These are phyloP conservation scores for Acanthamoeba triangularis DNA, from an alignment of 208 protist genomes.

Conservation along the genomic window DNA sequence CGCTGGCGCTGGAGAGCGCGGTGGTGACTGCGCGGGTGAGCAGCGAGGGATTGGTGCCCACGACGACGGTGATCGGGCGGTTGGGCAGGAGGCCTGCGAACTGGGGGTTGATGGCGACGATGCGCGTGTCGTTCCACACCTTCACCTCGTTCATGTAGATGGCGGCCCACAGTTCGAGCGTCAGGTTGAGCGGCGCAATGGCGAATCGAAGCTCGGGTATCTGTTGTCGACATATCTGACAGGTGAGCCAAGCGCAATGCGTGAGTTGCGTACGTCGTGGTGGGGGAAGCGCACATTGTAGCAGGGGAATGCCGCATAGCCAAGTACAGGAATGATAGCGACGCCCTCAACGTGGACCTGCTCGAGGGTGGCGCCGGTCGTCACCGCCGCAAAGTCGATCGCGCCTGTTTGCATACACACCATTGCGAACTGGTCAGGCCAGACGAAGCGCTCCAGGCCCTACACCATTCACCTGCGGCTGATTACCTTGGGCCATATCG, in stretches of 20 bases:
- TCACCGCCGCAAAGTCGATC: background rate
- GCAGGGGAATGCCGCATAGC: background rate
- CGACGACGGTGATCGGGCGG: background rate
- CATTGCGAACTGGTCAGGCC: too few relatives aligned
- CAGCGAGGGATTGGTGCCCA: background rate
- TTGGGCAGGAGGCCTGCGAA: background rate
- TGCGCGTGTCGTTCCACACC: conserved; percentile 1
- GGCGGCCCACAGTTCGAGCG: background rate
- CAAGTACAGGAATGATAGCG: background rate
- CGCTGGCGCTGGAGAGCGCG: background rate
- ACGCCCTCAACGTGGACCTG: background rate
- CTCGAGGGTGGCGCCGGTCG: background rate
- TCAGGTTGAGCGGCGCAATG: background rate
- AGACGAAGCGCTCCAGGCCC: too few relatives aligned
- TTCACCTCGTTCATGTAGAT: conserved; percentile 15
- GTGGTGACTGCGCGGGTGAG: background rate
- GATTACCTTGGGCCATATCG: background rate
- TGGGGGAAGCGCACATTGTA: background rate
- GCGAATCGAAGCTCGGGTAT: background rate
- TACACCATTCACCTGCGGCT: too few relatives aligned
- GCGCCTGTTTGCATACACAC: background rate
- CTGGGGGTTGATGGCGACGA: background rate
- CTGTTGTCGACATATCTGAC: background rate
- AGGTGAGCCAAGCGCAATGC: background rate
- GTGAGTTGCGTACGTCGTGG: background rate